A percentile compares a stretch with the other conserved stretches of the same genome.
Conservation (phyloP, 139 green algal genomes). For the Chlamydomonas incerta region DNA sequence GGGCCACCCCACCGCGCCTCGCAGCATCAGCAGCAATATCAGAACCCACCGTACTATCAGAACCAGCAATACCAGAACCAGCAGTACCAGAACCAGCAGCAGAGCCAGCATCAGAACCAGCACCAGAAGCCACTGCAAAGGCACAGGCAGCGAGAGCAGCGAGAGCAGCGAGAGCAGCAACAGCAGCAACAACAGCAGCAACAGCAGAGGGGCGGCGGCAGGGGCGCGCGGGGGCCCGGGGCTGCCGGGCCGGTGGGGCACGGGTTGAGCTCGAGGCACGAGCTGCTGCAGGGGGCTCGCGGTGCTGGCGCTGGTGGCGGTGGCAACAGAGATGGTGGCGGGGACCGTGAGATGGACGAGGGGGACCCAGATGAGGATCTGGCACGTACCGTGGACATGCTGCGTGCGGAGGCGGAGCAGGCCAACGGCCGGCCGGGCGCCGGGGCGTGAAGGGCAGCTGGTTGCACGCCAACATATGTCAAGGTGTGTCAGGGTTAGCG, state of each 20-base stretch:
- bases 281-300: neutral
- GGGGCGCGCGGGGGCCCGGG: no score
- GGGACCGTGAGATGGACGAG: neutral
- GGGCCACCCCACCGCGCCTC: no score
- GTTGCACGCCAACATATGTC: no score
- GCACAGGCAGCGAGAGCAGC: no score
- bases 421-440: neutral
- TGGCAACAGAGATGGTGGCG: no score
- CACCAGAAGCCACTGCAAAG: no score
- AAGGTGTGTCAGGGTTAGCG: no score
- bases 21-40: no score
- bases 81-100: neutral
- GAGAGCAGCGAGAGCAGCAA: neutral
- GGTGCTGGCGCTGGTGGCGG: neutral
- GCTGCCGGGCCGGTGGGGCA: neutral
- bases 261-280: neutral
- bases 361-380: constrained; percentile 27
- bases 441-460: no score
- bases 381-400: constrained; percentile 26
- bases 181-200: neutral
- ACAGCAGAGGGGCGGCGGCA: neutral
- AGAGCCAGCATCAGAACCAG: neutral
- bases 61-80: no score
- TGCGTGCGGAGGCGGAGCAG: constrained; percentile 13
- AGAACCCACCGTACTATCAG: no score